These are phyloP conservation scores for Calonectria multiphialidica DNA, from an alignment of 2,329 filamentous ascomycete genomes.

Conservation along the genomic window DNA sequence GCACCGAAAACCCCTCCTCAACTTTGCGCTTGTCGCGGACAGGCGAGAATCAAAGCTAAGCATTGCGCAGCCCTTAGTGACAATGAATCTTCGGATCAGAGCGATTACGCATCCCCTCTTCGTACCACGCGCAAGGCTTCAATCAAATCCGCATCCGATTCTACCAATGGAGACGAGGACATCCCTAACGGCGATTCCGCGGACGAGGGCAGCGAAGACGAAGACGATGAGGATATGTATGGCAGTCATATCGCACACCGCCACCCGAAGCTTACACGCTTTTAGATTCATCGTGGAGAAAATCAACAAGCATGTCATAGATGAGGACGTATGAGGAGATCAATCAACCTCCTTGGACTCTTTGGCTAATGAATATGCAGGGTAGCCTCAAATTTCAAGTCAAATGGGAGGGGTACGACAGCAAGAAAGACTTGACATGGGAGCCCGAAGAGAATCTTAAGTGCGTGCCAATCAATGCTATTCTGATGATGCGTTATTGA, in stretches of 20 bases:
- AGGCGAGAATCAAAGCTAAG: conserved; percentile 31
- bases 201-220: conserved; percentile 50
- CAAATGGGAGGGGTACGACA: conserved; percentile 85
- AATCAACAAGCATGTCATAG: conserved; percentile 75
- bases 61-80: conserved; percentile 52
- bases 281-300: conserved; percentile 79
- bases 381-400: conserved; percentile 74
- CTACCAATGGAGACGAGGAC: conserved; percentile 42
- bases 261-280: conserved; percentile 7
- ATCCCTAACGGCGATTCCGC: conserved; percentile 39
- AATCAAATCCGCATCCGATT: conserved; percentile 35
- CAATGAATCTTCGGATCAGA: conserved; percentile 50
- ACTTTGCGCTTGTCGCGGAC: conserved; percentile 14
- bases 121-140: conserved; percentile 38
- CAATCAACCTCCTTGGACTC: not conserved
- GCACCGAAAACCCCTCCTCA: not conserved
- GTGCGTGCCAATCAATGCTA: conserved; percentile 34
- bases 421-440: conserved; percentile 80
- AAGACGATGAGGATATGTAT: conserved; percentile 59
- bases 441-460: conserved; percentile 77
- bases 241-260: conserved; percentile 39
- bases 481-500: not conserved
- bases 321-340: conserved; percentile 60
- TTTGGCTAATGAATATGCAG: conserved; percentile 44
- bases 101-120: conserved; percentile 40